Conservation (phyloP, 345 rosid species). For the Gossypioides kirkii region DNA sequence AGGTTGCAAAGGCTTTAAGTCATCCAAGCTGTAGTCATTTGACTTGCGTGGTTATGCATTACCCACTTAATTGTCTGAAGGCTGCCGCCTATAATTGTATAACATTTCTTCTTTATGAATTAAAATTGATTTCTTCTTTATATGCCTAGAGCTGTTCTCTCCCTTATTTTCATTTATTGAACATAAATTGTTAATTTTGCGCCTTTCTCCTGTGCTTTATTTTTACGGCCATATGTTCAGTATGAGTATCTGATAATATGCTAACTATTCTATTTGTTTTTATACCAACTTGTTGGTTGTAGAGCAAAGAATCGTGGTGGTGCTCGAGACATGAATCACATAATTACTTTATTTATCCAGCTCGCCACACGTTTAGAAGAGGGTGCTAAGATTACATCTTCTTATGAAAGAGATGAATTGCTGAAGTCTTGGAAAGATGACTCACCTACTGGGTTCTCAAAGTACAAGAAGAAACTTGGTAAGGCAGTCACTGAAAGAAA, state of each 20-base stretch:
- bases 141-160: not conserved
- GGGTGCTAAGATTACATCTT: constrained; percentile 63
- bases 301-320: constrained; percentile 80
- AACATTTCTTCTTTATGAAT: not conserved
- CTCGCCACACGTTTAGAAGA: constrained; percentile 89
- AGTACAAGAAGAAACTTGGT: constrained; percentile 56
- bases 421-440: constrained; percentile 86
- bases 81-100: not conserved
- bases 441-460: constrained; percentile 41
- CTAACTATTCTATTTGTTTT: constrained; percentile 13
- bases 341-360: constrained; percentile 67
- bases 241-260: not conserved
- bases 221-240: not conserved
- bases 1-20: not conserved
- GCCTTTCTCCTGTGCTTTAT: not conserved
- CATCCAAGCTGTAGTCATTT: constrained; percentile 8
- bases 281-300: constrained; percentile 22
- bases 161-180: not conserved
- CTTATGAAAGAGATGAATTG: constrained; percentile 68
- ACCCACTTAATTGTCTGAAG: not conserved
- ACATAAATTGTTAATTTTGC: not conserved
- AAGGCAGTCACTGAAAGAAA: constrained; percentile 58
- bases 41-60: not conserved
- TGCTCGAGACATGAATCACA: constrained; percentile 68
- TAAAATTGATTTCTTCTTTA: not conserved